Conservation (phyloP, 305 asterid species). For the Fraxinus paxiana region DNA sequence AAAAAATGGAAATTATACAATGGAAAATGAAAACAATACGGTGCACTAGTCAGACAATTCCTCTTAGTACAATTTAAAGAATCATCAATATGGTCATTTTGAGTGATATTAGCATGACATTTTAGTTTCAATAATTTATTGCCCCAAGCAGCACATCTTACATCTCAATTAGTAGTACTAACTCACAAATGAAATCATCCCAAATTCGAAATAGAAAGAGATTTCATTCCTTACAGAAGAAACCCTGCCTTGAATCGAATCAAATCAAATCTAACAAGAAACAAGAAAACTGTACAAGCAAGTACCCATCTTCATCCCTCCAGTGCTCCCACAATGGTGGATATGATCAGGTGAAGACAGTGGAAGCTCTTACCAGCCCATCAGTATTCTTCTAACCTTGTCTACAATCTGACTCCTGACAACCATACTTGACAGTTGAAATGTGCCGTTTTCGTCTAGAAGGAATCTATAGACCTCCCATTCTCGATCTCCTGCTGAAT, state of each 20-base stretch:
- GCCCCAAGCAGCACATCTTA: background rate
- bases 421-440: slow-evolving; percentile 33
- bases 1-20: background rate
- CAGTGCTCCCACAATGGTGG: no score
- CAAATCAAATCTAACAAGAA: no score
- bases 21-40: background rate
- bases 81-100: background rate
- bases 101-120: background rate
- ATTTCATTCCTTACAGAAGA: background rate
- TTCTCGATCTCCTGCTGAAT: slow-evolving; percentile 56
- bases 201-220: background rate
- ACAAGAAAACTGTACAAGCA: no score
- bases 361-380: slow-evolving; percentile 74
- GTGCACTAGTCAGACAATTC: background rate
- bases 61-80: background rate
- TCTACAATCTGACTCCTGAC: slow-evolving; percentile 64
- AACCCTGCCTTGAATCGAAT: background rate
- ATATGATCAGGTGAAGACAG: background rate
- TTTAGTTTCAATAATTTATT: background rate
- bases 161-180: background rate
- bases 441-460: slow-evolving; percentile 49
- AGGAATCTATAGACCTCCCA: slow-evolving; percentile 89
- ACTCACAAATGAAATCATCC: background rate
- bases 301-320: no score
- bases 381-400: slow-evolving; percentile 69